Evolutionary conservation across 179 eudicot genomes (phyloP), one percentile per base, ranked within the genome.

Genomic region (Dionaea muscipula): DNA sequence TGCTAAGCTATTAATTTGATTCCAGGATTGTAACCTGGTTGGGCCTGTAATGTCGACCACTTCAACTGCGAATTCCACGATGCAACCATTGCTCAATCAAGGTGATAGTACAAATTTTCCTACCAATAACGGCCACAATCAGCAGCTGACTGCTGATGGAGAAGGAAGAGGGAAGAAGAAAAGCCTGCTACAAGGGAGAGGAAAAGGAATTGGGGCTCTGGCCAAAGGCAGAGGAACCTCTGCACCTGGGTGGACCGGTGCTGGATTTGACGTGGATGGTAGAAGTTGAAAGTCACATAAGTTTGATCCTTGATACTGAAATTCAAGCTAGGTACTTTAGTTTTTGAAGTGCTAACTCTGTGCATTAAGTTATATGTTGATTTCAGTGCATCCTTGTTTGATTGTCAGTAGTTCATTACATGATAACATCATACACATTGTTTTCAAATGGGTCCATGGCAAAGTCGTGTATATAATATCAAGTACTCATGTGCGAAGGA

Each of bases 111-210:
- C 61, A 27, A 66, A 48, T 51, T 46, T 65, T 45, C 41, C 72
- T 5, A 47, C 56, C 57, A 20, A 46, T n/a, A 68, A 59, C 31
- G 69, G 56, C 48, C 68, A 68, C 7, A 74, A 74, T 64, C 80
- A 72, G 51, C 73, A 64, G 53, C 66, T 72, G 28, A 50, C 63
- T 54, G 50, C 39, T 43, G 83, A 77, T 28, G 78, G 71, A 52
- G 86, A 75, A 65, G 96, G 78, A 64, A 81, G 75, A 74, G 88
- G 73, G 46, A 87, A 84, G 78, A 91, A 82, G 84, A 87, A 84
- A 72, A 64, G 15, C 31, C 50, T 48, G 39, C 49, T 69, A 23
- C 89, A 82, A 16, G 98, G 94, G 26, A 80, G 68, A 80, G 83
- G 79, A 56, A 84, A 60, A 63, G 98, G 96, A 55, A 57, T 84